phyloP scores from a whole-genome alignment of 2,329 filamentous ascomycete species.

The Nigrospora oryzae region DNA sequence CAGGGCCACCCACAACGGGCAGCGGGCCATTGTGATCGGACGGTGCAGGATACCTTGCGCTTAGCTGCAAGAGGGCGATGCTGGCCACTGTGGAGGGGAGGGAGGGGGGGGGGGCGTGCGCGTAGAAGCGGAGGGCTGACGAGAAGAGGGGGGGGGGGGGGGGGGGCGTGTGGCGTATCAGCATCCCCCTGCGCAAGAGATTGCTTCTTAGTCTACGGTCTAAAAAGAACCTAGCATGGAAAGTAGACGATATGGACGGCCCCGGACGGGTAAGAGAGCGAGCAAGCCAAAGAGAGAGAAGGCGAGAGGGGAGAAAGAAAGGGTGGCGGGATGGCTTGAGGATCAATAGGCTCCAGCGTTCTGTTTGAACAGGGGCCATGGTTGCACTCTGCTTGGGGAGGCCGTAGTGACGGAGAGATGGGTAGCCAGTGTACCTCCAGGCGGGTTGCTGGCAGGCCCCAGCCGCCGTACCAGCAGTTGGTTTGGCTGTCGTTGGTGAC shows the following conservation, averaged over 20 bases:
- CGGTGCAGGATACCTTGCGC: conserved; percentile 2
- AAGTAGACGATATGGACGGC: neutral
- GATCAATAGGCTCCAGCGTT: conserved; percentile 7
- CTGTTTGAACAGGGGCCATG: conserved; percentile 1
- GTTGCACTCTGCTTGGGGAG: no score
- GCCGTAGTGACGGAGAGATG: no score
- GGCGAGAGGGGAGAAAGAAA: neutral
- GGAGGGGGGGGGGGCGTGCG: no score
- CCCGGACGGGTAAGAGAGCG: neutral
- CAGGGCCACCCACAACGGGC: neutral
- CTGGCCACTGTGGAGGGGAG: conserved; percentile 1
- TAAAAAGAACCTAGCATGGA: neutral
- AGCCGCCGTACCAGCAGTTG: no score
- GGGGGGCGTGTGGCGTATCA: neutral
- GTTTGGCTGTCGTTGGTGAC: no score
- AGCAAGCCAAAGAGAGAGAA: neutral
- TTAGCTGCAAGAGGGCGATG: neutral
- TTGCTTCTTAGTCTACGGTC: neutral
- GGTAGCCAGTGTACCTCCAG: no score
- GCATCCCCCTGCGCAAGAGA: neutral
- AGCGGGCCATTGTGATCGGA: neutral
- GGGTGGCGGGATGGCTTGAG: conserved; percentile 2
- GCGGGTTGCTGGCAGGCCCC: no score
- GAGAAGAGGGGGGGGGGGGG: no score
- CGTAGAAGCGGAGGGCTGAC: no score